Percentiles rank a stretch among this genome's conserved stretches.
These are phyloP conservation scores for Arbutus unedo DNA, from an alignment of 148 eudicot species.

Conservation along the genomic window DNA sequence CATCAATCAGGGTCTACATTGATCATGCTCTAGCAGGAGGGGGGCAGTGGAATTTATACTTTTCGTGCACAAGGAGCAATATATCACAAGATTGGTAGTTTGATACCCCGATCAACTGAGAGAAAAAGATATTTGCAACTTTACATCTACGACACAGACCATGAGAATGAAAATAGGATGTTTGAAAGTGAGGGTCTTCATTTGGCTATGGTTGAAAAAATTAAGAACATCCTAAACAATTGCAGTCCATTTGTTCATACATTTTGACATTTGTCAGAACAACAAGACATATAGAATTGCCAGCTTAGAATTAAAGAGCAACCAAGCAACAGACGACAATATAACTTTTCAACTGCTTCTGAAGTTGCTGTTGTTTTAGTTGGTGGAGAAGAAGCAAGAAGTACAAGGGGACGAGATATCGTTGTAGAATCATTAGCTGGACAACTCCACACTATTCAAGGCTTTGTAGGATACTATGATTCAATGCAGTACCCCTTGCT, in stretches of 20 bases:
- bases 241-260: neutral
- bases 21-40: neutral
- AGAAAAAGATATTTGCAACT: neutral
- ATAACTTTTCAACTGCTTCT: conserved; percentile 1
- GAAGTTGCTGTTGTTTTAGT: conserved; percentile 6
- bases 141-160: neutral
- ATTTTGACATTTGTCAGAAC: neutral
- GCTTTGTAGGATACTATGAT: neutral
- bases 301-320: conserved; percentile 7
- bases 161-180: neutral
- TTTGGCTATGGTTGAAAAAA: neutral
- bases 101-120: neutral
- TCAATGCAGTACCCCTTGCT: neutral
- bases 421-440: neutral
- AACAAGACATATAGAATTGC: neutral
- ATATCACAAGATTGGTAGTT: neutral
- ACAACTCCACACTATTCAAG: neutral
- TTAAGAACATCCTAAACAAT: neutral
- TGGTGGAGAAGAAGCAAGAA: conserved; percentile 1
- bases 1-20: neutral
- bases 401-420: neutral
- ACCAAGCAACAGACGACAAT: neutral
- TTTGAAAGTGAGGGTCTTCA: neutral
- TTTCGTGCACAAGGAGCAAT: neutral
- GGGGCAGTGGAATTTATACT: neutral